Base-by-base conservation (phyloP, 2,329 filamentous ascomycete species). In the Colletotrichum tropicicola region DNA sequence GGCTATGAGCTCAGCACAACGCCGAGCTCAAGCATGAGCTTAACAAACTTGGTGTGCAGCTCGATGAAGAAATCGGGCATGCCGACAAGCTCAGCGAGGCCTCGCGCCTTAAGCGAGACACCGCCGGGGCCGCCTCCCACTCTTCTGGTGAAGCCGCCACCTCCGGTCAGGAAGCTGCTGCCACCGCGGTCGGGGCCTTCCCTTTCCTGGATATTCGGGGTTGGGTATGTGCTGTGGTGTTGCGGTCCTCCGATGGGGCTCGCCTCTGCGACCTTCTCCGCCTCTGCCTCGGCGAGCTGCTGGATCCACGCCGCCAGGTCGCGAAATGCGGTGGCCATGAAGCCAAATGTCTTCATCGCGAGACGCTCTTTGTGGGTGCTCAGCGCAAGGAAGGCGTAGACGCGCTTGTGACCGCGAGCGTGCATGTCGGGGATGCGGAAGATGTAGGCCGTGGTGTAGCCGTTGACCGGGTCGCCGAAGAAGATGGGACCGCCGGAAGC, bases 381-480 rank as follows among this genome's bases (percentile, higher is more conserved):
- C 48, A 91, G 82, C 2, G 88, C 88, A 63, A 91, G 75, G 65
- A 91, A 87, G 10, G 89, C 89, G 71, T 91, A 91, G 12, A 91
- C 86, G n/a, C 89, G 85, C 75, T 89, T 89, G 69, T 90, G 87
- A 5, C 89, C 89, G 12, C 89, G 86, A 13, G 89, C 89, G 68
- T 90, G 88, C 35, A 90, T 81, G 72, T 91, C 89, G 6, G 89
- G 86, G 43, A 91, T 89, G 25, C 89, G 88, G 72, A 91, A 91
- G 68, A 91, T 89, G 74, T 90, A 91, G 13, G 89, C 89, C 0
- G 89, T 91, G 0, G 89, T 91, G 75, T 90, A 91, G 28, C 89
- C 89, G 1, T 88, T 85, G 0, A 85, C 74, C 1, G 87, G 83
- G 70, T 91, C 89, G 28, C 89, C 89, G 65, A 91, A 91, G 74